phyloP scores from a whole-genome alignment of 495 filamentous ascomycete genomes.

The Neurospora hispaniola region DNA sequence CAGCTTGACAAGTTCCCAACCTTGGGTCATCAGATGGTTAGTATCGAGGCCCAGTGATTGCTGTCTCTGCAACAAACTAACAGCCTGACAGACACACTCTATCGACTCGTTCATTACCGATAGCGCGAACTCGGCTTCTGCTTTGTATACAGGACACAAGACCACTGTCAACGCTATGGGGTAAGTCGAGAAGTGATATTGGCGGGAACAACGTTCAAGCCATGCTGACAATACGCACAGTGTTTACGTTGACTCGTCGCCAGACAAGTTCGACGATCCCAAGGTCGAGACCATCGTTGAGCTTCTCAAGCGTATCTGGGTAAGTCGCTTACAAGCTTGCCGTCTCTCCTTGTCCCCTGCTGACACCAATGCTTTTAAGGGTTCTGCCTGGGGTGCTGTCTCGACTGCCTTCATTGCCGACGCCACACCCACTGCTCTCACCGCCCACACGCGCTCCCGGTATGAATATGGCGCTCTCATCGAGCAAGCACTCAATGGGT shows the following conservation, averaged over 20 bases:
- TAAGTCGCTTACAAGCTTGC: constrained; percentile 19
- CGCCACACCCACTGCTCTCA: constrained; percentile 59
- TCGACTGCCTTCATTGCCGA: constrained; percentile 62
- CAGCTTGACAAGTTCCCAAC: constrained; percentile 63
- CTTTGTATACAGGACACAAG: constrained; percentile 67
- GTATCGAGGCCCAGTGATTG: not conserved
- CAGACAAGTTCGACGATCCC: constrained; percentile 57
- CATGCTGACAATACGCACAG: constrained; percentile 3
- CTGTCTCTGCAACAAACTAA: not conserved
- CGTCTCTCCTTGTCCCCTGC: not conserved
- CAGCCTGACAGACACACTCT: constrained; percentile 42
- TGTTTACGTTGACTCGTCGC: constrained; percentile 60
- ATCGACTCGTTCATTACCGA: constrained; percentile 69
- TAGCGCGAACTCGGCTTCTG: constrained; percentile 64
- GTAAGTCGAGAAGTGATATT: constrained; percentile 11
- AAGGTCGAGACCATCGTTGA: constrained; percentile 72
- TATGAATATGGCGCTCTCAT: constrained; percentile 53
- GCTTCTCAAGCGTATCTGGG: constrained; percentile 51
- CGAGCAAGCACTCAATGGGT: constrained; percentile 45
- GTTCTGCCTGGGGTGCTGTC: constrained; percentile 42
- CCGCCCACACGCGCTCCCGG: constrained; percentile 54
- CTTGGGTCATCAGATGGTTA: constrained; percentile 54
- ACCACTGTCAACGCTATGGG: constrained; percentile 61
- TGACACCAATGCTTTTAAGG: constrained; percentile 10
- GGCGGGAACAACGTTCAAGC: not conserved